phyloP scores from a whole-genome alignment of 176 grass and related monocot species.

The Alloteropsis semialata region DNA sequence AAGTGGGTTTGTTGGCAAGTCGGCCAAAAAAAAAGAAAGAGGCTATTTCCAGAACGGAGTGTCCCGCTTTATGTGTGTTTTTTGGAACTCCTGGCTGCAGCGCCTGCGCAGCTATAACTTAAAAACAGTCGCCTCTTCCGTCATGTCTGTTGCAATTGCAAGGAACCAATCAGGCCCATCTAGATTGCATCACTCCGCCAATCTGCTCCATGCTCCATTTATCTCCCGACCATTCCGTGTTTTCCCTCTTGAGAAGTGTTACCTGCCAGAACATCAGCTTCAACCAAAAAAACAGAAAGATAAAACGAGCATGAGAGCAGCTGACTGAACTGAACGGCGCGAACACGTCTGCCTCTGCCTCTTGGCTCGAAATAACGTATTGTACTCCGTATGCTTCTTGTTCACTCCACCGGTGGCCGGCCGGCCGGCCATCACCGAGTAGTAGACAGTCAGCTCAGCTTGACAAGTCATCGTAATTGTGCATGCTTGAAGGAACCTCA shows the following conservation, averaged over 20 bases:
- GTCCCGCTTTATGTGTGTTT: too few species aligned
- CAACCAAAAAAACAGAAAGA: background rate
- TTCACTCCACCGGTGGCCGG: constrained; percentile 10
- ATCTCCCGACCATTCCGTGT: background rate
- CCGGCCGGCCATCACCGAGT: background rate
- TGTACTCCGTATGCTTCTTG: constrained; percentile 24
- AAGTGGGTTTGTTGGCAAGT: too few species aligned
- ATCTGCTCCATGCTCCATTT: background rate
- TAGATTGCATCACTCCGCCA: background rate
- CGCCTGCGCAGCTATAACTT: background rate
- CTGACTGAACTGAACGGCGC: background rate
- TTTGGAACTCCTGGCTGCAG: background rate
- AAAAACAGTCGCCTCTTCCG: background rate
- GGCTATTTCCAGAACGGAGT: too few species aligned
- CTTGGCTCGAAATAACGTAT: background rate
- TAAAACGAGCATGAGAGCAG: background rate
- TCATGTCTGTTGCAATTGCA: background rate
- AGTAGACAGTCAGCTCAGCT: background rate
- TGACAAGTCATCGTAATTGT: background rate
- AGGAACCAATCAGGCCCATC: constrained; percentile 16
- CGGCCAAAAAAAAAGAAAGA: too few species aligned
- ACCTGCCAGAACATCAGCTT: background rate
- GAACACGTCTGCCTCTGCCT: background rate
- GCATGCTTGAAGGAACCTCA: constrained; percentile 1
- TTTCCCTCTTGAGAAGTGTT: background rate